Evolutionary conservation across 1,284 basidiomycete genomes (phyloP), one percentile per base, ranked within the genome.

Genomic region (Cutaneotrichosporon cutaneum): DNA sequence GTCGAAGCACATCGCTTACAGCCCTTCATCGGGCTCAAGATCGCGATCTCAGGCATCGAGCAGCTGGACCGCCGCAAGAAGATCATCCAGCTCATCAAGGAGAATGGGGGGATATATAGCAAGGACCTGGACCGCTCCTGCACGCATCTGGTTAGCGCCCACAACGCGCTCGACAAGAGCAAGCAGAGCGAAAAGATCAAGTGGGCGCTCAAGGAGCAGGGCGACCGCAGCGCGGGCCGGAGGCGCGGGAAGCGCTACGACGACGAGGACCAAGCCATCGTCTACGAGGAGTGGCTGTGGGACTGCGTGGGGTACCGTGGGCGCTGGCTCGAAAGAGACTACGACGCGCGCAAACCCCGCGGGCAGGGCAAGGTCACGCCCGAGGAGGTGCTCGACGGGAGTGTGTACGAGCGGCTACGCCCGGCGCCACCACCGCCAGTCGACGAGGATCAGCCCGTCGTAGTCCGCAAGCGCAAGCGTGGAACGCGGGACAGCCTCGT

Each of bases 201-300:
- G 69, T 76, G 74, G 75, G 73, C 73, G 11, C 42, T 76, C 26
- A 67, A 69, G 53, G 69, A 75, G 62, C 67, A 72, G 26, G 62
- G 65, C 16, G 59, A 70, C 16, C 66, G 71, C 24, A 71, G 72
- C 24, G 66, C 67, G 26, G 53, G 53, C 16, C 62, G 70, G 33
- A 58, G 72, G n/a, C 66, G 69, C 33, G 75, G 75, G 1, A 67
- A 69, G 39, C 68, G 64, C 30, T 54, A 64, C 16, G 67, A 70
- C 1, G 66, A 58, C 27, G 71, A 73, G 13, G 70, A 72, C 56
- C 75, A 76, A 36, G 65, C 66, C 53, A 72, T 78, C 55, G 69
- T 77, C 4, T 77, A 78, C 62, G 75, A 78, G 54, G 76, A 78
- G 56, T 80, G 78, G 78, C 67, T 80, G n/a, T 79, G 77, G 77